phyloP scores from a whole-genome alignment of 768 basidiomycete genomes.

The Basidioascus undulatus region DNA sequence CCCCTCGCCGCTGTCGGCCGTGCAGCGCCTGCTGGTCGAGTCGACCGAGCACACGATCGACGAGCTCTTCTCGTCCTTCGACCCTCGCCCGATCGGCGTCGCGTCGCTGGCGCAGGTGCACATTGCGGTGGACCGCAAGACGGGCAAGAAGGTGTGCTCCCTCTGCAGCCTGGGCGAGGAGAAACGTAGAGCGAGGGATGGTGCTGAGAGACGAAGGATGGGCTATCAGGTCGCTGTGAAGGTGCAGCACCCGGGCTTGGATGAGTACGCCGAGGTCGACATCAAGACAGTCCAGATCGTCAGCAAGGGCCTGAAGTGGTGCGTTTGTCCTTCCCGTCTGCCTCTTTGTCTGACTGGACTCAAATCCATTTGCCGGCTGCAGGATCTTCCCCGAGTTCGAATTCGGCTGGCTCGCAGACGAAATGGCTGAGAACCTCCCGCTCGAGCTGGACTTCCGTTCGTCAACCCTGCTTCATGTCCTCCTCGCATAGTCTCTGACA shows the following conservation, averaged over 20 bases:
- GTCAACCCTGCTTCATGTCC: constrained; percentile 1
- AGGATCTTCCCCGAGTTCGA: constrained; percentile 86
- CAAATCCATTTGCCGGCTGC: no score
- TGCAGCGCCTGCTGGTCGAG: constrained; percentile 46
- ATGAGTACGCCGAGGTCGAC: constrained; percentile 77
- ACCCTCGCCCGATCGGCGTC: constrained; percentile 71
- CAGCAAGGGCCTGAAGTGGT: no score
- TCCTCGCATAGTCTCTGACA: not conserved
- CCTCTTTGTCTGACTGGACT: no score
- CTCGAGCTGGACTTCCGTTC: constrained; percentile 73
- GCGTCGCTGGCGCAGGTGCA: constrained; percentile 95
- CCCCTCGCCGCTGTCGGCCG: constrained; percentile 53
- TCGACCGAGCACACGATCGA: constrained; percentile 53
- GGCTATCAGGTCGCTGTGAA: constrained; percentile 69
- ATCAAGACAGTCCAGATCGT: constrained; percentile 10
- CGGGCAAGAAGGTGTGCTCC: constrained; percentile 46
- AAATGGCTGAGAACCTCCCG: constrained; percentile 75
- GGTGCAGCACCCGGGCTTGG: constrained; percentile 63
- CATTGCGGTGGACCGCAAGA: constrained; percentile 42
- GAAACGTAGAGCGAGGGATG: no score
- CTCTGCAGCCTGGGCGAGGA: no score
- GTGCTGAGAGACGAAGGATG: constrained; percentile 40
- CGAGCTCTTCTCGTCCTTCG: constrained; percentile 63
- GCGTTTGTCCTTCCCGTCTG: no score
- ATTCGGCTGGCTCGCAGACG: constrained; percentile 34